Evolutionary conservation across 495 filamentous ascomycete genomes (phyloP), one percentile per base, ranked within the genome.

Genomic region (Xylaria longipes): DNA sequence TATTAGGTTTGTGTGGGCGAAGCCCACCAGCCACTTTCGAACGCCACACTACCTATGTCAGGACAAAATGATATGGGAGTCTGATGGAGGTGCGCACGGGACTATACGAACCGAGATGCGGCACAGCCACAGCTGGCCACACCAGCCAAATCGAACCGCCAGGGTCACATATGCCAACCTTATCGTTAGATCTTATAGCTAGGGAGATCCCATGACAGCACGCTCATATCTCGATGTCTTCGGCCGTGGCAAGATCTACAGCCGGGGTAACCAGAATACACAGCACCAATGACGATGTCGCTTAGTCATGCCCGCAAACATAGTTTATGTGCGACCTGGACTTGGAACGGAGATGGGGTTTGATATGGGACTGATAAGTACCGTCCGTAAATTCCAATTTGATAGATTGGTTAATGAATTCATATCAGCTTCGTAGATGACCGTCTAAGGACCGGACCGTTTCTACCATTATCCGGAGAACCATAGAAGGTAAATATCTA

Each of bases 201-300:
- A 11, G 50, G 52, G 11, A 31, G 52, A 31, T 56, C 52, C 27
- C 25, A 27, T 56, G 52, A 56, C 52, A 56, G 52, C 57, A 60
- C 20, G 57, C 17, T 6, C 7, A 60, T 22, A n/a, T 35, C 2
- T 37, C 57, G 57, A 39, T 60, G 17, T 33, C 54, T 33, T 57
- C 12, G 54, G 14, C 12, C 17, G 20, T 60, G 31, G 57, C 31
- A 60, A 35, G 57, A 37, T 60, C 57, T 60, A 60, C 57, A 39
- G 31, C 57, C 20, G 57, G 57, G 31, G 20, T 60, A 54, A 20
- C 50, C 50, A 37, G 2, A 20, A 29, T 1, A 35, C 5, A 35
- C 54, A 15, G 20, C 52, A 15, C 52, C 12, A 31, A 58, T 58
- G 54, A 35, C 54, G 52, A 31, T 6, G 54, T 29, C 25, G n/a